Percentiles rank a stretch among this genome's conserved stretches.
These are phyloP conservation scores for Candida coleopterorum DNA, from an alignment of 805 yeast species.

Conservation along the genomic window DNA sequence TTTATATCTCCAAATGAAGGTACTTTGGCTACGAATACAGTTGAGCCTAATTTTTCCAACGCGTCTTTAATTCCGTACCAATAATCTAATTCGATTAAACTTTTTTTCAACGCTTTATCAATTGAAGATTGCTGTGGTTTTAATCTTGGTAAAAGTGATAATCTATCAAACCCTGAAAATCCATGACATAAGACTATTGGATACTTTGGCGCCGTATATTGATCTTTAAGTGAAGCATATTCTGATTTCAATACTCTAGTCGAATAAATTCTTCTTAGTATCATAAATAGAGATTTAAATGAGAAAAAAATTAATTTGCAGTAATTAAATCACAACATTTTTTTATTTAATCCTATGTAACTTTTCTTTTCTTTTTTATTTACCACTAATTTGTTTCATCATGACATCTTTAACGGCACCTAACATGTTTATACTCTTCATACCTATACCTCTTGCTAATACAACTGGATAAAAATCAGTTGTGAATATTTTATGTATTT, in stretches of 20 bases:
- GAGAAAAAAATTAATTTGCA: neutral
- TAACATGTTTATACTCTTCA: conserved; percentile 60
- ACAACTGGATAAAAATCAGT: conserved; percentile 73
- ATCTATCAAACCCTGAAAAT: conserved; percentile 70
- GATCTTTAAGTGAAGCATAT: conserved; percentile 16
- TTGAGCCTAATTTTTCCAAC: conserved; percentile 57
- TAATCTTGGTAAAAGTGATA: conserved; percentile 19
- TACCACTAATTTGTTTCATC: conserved; percentile 41
- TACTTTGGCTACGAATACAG: conserved; percentile 68
- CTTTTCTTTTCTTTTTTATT: no score
- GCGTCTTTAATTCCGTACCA: conserved; percentile 77
- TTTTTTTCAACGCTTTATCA: conserved; percentile 9
- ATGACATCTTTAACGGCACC: conserved; percentile 65
- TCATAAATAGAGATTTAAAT: neutral
- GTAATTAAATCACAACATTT: no score
- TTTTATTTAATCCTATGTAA: no score
- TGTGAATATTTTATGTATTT: conserved; percentile 80
- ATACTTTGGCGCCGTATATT: conserved; percentile 55
- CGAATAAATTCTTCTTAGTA: neutral
- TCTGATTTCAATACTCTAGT: conserved; percentile 4
- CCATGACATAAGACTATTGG: conserved; percentile 89
- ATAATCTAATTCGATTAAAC: conserved; percentile 53
- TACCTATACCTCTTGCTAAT: conserved; percentile 67
- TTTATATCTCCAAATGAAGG: conserved; percentile 78
- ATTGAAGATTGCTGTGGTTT: neutral